Evolutionary conservation across 2,329 filamentous ascomycete species (phyloP).

Genomic region (Colletotrichum tropicicola): DNA sequence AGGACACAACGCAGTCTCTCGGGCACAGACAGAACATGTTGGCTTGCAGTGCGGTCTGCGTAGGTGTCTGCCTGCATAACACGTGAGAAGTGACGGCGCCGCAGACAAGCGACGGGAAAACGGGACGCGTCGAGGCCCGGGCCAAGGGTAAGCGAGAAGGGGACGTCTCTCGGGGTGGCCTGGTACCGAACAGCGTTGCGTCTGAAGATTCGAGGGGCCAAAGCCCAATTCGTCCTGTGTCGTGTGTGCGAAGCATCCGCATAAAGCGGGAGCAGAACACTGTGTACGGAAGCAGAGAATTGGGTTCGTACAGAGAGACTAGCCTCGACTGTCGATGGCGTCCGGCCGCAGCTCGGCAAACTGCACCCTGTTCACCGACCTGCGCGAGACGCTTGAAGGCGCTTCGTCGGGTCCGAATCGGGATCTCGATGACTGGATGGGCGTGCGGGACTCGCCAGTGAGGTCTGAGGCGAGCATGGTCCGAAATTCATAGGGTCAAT

Average conservation of each 20-base stretch:
- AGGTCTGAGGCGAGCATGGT: not conserved
- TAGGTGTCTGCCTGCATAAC: not conserved
- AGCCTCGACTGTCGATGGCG: not conserved
- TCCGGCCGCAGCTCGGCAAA: constrained; percentile 1
- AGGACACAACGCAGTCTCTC: not conserved
- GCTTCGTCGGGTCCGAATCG: not conserved
- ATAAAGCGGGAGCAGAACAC: not conserved
- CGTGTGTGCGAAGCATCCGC: not conserved
- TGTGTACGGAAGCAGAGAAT: not conserved
- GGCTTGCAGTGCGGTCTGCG: not conserved
- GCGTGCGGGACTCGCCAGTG: not conserved
- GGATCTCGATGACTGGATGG: not conserved
- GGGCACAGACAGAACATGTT: not conserved
- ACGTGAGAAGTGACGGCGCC: not conserved
- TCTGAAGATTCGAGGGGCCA: not conserved
- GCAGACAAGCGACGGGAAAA: not conserved
- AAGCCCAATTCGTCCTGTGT: not conserved
- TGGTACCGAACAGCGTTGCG: not conserved
- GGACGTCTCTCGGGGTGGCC: not conserved
- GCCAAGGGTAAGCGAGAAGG: not conserved
- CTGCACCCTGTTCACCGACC: not conserved
- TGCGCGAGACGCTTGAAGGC: not conserved
- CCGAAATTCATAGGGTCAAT: constrained; percentile 8
- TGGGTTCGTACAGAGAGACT: not conserved
- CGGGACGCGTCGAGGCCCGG: not conserved